Evolutionary conservation across 306 rosid genomes (phyloP).

Genomic region (Lagenaria siceraria): DNA sequence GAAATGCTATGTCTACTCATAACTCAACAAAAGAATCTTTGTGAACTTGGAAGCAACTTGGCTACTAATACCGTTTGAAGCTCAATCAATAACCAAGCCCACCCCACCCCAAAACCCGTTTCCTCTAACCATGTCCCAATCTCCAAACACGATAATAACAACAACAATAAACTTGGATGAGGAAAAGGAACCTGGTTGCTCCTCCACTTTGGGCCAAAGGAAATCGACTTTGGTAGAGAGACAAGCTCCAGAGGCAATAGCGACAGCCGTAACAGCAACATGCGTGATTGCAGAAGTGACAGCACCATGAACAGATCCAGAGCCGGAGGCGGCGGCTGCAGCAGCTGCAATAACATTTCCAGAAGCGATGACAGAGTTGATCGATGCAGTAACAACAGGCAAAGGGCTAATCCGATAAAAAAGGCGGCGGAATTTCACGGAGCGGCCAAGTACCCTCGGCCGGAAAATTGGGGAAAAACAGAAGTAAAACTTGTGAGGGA

Average conservation of each 20-base stretch:
- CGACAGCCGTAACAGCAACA: conserved; percentile 91
- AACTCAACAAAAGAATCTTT: neutral
- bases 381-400: conserved; percentile 37
- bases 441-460: conserved; percentile 16
- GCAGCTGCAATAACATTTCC: conserved; percentile 70
- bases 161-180: neutral
- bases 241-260: conserved; percentile 97
- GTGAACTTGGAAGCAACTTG: neutral
- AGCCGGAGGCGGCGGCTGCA: conserved; percentile 41
- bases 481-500: conserved; percentile 29
- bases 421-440: conserved; percentile 37
- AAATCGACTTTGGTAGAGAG: conserved; percentile 89
- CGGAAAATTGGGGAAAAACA: conserved; percentile 24
- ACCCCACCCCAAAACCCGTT: neutral
- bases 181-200: conserved; percentile 51
- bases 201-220: conserved; percentile 82
- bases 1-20: neutral
- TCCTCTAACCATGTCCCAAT: neutral
- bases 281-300: conserved; percentile 90
- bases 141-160: neutral
- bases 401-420: conserved; percentile 32
- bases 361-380: conserved; percentile 44
- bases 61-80: neutral
- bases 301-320: conserved; percentile 55
- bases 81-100: neutral